These are phyloP conservation scores for Globisporangium yorkense DNA, from an alignment of 352 stramenopile genomes.

Conservation along the genomic window DNA sequence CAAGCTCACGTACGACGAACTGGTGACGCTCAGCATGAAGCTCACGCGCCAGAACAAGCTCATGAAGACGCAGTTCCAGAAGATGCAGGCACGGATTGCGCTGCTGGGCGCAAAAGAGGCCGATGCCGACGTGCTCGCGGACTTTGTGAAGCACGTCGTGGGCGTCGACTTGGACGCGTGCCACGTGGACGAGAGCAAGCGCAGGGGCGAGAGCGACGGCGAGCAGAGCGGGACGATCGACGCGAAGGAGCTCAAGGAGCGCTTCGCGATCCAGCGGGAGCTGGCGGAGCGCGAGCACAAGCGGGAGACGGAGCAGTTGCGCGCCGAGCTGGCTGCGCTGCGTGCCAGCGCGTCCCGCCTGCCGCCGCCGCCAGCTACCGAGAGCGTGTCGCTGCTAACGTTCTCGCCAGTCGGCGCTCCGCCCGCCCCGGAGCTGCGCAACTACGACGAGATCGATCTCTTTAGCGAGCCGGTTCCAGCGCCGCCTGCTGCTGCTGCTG, in stretches of 20 bases:
- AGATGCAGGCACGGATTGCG: conserved; percentile 48
- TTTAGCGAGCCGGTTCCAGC: conserved; percentile 12
- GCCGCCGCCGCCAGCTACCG: background rate
- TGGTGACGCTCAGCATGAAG: conserved; percentile 84
- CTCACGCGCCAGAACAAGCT: conserved; percentile 86
- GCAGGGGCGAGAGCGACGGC: conserved; percentile 1
- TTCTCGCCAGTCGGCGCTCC: conserved; percentile 26
- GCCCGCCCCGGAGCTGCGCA: conserved; percentile 11
- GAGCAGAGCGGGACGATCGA: conserved; percentile 31
- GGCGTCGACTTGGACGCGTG: conserved; percentile 63
- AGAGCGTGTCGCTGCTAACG: conserved; percentile 36
- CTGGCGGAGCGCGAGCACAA: conserved; percentile 36
- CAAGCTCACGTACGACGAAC: conserved; percentile 70
- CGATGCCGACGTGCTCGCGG: conserved; percentile 36
- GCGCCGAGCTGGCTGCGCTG: conserved; percentile 9
- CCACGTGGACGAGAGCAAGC: conserved; percentile 17
- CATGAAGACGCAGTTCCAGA: conserved; percentile 81
- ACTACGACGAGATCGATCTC: conserved; percentile 60
- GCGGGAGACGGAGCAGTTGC: conserved; percentile 10
- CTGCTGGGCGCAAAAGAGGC: conserved; percentile 32
- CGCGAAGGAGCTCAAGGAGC: conserved; percentile 31
- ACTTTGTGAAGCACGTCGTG: conserved; percentile 61
- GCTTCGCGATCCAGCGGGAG: conserved; percentile 38
- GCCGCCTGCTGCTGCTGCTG: background rate
- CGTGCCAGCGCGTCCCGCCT: conserved; percentile 15